These are phyloP conservation scores for Vitis hybrid DNA, from an alignment of 177 flowering plant genomes.

Conservation along the genomic window DNA sequence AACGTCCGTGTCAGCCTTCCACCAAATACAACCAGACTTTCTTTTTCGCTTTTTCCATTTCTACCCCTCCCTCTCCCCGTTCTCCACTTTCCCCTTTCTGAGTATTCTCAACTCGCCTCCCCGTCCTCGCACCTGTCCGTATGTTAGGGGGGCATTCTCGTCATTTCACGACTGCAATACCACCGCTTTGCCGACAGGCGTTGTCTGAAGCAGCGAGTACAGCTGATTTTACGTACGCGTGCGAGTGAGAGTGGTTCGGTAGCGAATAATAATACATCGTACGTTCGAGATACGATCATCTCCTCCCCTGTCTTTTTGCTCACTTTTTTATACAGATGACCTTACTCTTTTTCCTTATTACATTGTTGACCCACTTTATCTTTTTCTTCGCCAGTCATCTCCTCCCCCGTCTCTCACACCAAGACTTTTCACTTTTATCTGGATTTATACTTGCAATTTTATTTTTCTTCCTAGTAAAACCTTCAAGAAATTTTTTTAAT, in stretches of 20 bases:
- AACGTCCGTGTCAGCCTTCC: conserved; percentile 28
- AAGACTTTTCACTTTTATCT: too few species aligned
- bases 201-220: not conserved
- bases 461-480: too few species aligned
- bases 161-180: too few species aligned
- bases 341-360: not conserved
- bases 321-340: not conserved
- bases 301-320: conserved; percentile 6
- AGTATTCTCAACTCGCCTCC: not conserved
- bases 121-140: too few species aligned
- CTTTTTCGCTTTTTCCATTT: not conserved
- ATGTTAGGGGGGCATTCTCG: not conserved
- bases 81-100: not conserved
- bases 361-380: not conserved
- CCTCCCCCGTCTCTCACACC: not conserved
- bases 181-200: too few species aligned
- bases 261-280: conserved; percentile 16
- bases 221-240: too few species aligned
- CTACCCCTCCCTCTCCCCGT: not conserved
- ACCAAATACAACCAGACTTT: conserved; percentile 19
- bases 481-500: too few species aligned
- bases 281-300: conserved; percentile 19
- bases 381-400: not conserved
- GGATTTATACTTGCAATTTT: too few species aligned
- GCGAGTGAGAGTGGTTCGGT: not conserved